Conservation (phyloP, 2,329 filamentous ascomycete genomes). For the Helicocarpus griseus region DNA sequence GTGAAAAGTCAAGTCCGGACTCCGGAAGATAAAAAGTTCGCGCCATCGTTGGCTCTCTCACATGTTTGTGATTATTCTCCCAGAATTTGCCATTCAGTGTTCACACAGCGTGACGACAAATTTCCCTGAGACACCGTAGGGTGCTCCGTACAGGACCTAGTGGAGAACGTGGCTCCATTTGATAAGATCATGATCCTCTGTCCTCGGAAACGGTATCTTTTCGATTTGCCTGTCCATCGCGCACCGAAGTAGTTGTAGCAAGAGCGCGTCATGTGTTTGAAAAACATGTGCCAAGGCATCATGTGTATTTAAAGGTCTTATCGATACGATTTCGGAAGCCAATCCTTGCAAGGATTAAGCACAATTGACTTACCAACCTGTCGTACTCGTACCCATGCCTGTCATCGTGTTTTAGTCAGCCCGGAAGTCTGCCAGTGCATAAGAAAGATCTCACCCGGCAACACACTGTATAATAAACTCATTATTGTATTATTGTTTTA, state of each 20-base stretch:
- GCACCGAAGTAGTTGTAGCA: no score
- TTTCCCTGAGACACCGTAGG: not conserved
- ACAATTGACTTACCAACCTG: not conserved
- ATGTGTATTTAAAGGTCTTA: not conserved
- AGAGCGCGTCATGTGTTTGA: not conserved
- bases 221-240: no score
- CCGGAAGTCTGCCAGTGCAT: not conserved
- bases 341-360: not conserved
- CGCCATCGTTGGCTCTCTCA: not conserved
- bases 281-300: not conserved
- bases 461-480: not conserved
- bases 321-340: not conserved
- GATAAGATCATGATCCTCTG: not conserved
- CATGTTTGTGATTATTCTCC: not conserved
- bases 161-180: not conserved
- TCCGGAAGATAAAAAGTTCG: not conserved
- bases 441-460: not conserved
- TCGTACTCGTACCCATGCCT: not conserved
- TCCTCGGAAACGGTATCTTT: no score
- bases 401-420: not conserved
- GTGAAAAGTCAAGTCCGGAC: not conserved
- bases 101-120: not conserved
- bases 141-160: not conserved
- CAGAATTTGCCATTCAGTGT: not conserved
- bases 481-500: no score